phyloP scores from a whole-genome alignment of 768 basidiomycete species.

The Xanthoconium stramineum region DNA sequence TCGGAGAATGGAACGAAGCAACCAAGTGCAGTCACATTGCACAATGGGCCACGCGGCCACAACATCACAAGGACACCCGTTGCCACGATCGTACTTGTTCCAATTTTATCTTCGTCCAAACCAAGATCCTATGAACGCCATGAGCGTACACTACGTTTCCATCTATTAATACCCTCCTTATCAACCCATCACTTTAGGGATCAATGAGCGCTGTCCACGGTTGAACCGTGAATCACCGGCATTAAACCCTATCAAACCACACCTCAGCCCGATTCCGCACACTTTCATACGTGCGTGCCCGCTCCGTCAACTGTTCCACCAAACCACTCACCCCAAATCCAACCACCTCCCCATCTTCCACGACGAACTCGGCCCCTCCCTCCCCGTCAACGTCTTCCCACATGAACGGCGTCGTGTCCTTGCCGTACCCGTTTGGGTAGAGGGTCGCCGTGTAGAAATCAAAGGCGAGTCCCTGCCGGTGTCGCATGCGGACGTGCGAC shows the following conservation, averaged over 20 bases:
- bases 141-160: too few relatives aligned
- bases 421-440: slow-evolving; percentile 39
- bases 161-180: too few relatives aligned
- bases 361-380: slow-evolving; percentile 20
- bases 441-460: slow-evolving; percentile 21
- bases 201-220: too few relatives aligned
- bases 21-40: too few relatives aligned
- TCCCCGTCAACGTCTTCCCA: background rate
- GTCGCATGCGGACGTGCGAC: slow-evolving; percentile 28
- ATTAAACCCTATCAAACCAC: slow-evolving; percentile 26
- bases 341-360: slow-evolving; percentile 2
- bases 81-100: too few relatives aligned
- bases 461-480: slow-evolving; percentile 18
- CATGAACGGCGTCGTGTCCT: slow-evolving; percentile 33
- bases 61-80: too few relatives aligned
- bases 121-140: too few relatives aligned
- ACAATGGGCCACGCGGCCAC: too few relatives aligned
- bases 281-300: slow-evolving; percentile 14
- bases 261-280: slow-evolving; percentile 30
- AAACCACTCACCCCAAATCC: slow-evolving; percentile 29
- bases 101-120: too few relatives aligned
- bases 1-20: too few relatives aligned
- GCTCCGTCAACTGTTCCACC: slow-evolving; percentile 16
- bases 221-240: too few relatives aligned
- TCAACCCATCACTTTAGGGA: too few relatives aligned